Base-by-base conservation (phyloP, 2,329 filamentous ascomycete species). In the Cryphonectria japonica region DNA sequence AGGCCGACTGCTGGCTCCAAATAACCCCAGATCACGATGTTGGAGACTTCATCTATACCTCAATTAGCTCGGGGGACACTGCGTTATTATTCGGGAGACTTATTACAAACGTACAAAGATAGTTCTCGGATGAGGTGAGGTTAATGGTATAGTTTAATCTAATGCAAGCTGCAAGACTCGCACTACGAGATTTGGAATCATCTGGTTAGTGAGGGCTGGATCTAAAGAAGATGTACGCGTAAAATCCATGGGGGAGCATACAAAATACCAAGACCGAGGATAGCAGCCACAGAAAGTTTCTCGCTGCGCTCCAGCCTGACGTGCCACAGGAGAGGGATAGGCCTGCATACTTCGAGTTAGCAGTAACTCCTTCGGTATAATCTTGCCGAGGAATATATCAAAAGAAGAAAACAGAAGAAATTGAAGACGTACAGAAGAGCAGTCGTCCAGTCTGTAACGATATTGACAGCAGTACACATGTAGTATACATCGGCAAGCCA, bases 21-120 rank as follows among this genome's bases (percentile, higher is more conserved):
- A n/a, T 72, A 72, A 11, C 71, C 71, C 71, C 71, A 72, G 22
- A 72, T 72, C 3, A 72, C 43, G 26, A 72, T 68, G 39, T 72
- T 72, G 52, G 71, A 65, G 1, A 72, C 61, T 32, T 41, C 50
- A 32, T 34, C 71, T 72, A 19, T 3, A 11, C 1, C 11, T 13
- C n/a, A 0, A n/a, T 70, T 66, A 67, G 68, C 14, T 67, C 19
- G 39, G n/a, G 6, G 8, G 26, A 7, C 9, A 59, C 34, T 19
- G 7, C 22, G n/a, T 32, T 9, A 13, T 32, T n/a, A 16, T n/a
- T 11, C 13, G 32, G 7, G 26, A 61, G n/a, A 13, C 50, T 14
- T 29, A n/a, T 19, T 14, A 22, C 3, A 3, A 22, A 66, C 71
- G 41, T 60, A 72, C 71, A 72, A 11, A 72, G 68, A 59, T 72